Percentiles rank a stretch among this genome's conserved stretches.
Conservation (phyloP, 2,329 filamentous ascomycete species). For the Cladobotryum mycophilum region DNA sequence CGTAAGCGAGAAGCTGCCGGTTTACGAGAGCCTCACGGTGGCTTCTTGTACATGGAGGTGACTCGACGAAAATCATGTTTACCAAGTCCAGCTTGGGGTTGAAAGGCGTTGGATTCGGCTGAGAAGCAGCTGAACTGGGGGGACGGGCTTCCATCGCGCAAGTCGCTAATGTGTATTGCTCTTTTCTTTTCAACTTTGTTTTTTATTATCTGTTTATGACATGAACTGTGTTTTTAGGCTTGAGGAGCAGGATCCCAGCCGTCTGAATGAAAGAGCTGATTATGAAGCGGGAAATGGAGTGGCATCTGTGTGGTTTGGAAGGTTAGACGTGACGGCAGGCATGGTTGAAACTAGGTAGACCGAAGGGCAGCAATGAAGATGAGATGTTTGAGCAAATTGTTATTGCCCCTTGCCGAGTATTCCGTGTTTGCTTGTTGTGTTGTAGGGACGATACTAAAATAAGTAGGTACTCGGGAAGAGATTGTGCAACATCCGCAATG, state of each 20-base stretch:
- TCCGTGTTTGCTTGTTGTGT: too few relatives aligned
- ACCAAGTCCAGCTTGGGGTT: not conserved
- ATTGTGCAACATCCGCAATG: too few relatives aligned
- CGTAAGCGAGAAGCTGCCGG: not conserved
- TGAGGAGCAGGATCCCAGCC: constrained; percentile 14
- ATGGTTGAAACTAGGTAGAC: too few relatives aligned
- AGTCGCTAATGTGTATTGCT: constrained; percentile 23
- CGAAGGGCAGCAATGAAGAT: too few relatives aligned
- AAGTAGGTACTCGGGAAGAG: too few relatives aligned
- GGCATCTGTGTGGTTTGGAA: not conserved
- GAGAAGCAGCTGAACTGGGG: not conserved
- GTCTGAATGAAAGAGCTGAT: constrained; percentile 13
- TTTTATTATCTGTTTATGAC: constrained; percentile 10
- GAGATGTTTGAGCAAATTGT: too few relatives aligned
- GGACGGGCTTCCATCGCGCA: constrained; percentile 13
- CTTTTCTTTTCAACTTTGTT: constrained; percentile 15
- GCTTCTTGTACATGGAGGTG: too few relatives aligned
- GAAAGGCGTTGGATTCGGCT: not conserved
- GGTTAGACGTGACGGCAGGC: too few relatives aligned
- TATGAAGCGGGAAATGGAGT: not conserved
- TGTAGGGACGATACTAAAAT: too few relatives aligned
- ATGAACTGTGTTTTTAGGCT: not conserved
- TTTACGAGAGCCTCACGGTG: too few relatives aligned
- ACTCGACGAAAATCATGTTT: constrained; percentile 4
- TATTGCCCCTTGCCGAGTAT: too few relatives aligned